These are phyloP conservation scores for Diospyros kaki DNA, from an alignment of 148 eudicot species.

Conservation along the genomic window DNA sequence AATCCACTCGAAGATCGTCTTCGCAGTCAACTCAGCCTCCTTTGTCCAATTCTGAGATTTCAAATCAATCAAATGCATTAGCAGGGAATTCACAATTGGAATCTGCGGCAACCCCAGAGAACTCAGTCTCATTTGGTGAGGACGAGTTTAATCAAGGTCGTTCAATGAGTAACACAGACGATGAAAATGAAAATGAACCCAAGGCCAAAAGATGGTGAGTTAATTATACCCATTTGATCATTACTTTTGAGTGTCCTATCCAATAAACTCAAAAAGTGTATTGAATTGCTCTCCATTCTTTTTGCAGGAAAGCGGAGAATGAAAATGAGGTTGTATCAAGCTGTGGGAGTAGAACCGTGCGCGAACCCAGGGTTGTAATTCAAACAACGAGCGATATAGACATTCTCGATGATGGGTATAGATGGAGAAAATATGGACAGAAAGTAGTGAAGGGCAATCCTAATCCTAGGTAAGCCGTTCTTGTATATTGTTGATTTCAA, in stretches of 20 bases:
- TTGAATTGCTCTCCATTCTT: not conserved
- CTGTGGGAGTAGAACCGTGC: constrained; percentile 58
- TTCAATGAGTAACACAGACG: constrained; percentile 46
- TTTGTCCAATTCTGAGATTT: not conserved
- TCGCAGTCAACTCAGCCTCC: constrained; percentile 18
- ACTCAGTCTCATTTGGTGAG: constrained; percentile 58
- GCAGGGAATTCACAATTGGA: constrained; percentile 16
- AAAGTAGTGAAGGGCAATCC: constrained; percentile 91
- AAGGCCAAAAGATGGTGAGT: constrained; percentile 69
- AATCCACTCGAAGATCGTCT: constrained; percentile 44
- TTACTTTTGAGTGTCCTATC: not conserved
- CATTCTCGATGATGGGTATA: constrained; percentile 72
- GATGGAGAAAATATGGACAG: constrained; percentile 88
- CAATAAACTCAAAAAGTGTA: not conserved
- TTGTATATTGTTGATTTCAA: not conserved
- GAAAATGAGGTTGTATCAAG: constrained; percentile 67
- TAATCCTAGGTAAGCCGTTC: constrained; percentile 55
- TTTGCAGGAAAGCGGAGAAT: constrained; percentile 62
- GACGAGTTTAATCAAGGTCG: constrained; percentile 70
- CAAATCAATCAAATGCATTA: constrained; percentile 8
- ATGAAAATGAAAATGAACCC: constrained; percentile 53
- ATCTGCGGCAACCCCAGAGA: constrained; percentile 50
- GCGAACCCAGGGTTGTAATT: constrained; percentile 75
- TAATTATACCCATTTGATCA: not conserved
- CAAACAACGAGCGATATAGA: constrained; percentile 87